Evolutionary conservation across 192 early-diverging fungal genomes (phyloP), one percentile per base, ranked within the genome.

Genomic region (Radiomyces spectabilis): DNA sequence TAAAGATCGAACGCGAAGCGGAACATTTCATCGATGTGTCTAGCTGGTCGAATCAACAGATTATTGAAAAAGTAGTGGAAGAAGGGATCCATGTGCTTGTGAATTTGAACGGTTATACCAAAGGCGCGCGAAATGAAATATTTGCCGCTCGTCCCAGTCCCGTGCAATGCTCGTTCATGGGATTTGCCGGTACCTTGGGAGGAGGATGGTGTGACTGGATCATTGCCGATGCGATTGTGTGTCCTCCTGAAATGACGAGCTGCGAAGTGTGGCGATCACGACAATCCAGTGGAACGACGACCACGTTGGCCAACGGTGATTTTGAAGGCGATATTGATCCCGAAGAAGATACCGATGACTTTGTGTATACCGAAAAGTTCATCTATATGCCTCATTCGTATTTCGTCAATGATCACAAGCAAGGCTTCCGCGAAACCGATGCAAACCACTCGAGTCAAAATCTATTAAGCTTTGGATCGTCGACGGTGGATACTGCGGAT

Each of bases 91-190:
- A 97, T 60, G 77, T 97, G 5, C 73, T 97, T 18, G 82, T 91
- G 55, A 95, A 97, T 52, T 72, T 97, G 42, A 97, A 97, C 63
- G 94, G 94, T 22, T 95, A 97, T 66, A 97, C 94, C 16, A 94
- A 94, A 58, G 93, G 93, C 21, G 94, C 89, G 21, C 77, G 88
- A n/a, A 95, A 95, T 72, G 91, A 95, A 66, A 80, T 97, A 5
- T 94, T 94, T 80, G 93, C 93, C 0, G 91, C 92, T 9, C 78
- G 94, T 15, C 88, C 91, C 5, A 81, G 85, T 27, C 93, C 93
- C 1, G 83, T 97, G n/a, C 92, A 93, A 55, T 87, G 91, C 37
- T 79, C 86, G 2, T 88, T 89, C 45, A 94, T 95, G 93, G 93
- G 93, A 5, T 97, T 92, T 73, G 92, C 92, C 0, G 93, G 94